Evolutionary conservation across 2,329 filamentous ascomycete genomes (phyloP), one percentile per base, ranked within the genome.

Genomic region (Fusarium nurragi): DNA sequence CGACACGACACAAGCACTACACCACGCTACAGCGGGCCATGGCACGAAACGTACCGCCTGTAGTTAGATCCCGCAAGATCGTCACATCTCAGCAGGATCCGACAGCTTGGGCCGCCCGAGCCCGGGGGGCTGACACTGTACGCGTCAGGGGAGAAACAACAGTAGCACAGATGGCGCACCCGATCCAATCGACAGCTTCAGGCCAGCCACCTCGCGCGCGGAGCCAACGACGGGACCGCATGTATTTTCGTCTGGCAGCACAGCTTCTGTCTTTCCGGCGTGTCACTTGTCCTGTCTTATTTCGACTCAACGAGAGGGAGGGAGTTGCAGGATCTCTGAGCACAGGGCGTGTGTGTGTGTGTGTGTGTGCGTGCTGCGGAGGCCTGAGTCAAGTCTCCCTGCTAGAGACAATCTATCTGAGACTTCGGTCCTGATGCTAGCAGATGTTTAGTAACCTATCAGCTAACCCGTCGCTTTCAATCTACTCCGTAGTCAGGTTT

Each of bases 221-320:
- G 41, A 53, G 48, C 70, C 70, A 72, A 70, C 65, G 52, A 63
- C 47, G 44, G 55, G 41, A 41, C 39, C 38, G 52, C 23, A 60
- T 61, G 63, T 70, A 69, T 72, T 72, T 70, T 72, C 70, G 70
- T 69, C 54, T 57, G 30, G 68, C 60, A 52, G 44, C 58, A 68
- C 69, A 62, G 39, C 56, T 19, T 19, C 11, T 22, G 6, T n/a
- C 14, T 58, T 48, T 58, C 46, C 37, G 19, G 21, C 23, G 39
- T 41, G 14, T 26, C 16, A 26, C 22, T n/a, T n/a, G n/a, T n/a
- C n/a, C n/a, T n/a, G n/a, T n/a, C n/a, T n/a, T n/a, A n/a, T n/a
- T n/a, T 39, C 30, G 47, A 43, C 37, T 51, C 19, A 38, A 39
- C 22, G 19, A 21, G 39, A 47, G n/a, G n/a, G n/a, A n/a, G n/a